Evolutionary conservation across 108 stramenopile species (phyloP), one percentile per base, ranked within the genome.

Genomic region (Skeletonema potamos): DNA sequence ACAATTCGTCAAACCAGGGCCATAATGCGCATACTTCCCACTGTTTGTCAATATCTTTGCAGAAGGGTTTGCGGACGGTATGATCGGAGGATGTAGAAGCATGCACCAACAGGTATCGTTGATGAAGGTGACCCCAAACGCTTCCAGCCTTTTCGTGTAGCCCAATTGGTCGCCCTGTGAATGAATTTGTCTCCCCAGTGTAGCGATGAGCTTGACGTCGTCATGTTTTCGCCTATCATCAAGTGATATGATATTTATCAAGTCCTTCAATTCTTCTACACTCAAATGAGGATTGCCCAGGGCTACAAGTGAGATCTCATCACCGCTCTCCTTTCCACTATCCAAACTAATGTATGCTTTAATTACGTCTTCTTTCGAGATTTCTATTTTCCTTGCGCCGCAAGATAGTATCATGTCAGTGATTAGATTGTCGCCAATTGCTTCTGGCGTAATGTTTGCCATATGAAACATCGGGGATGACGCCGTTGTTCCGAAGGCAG

Each of bases 81-180:
- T 89, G 63, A 94, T 84, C 0, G 92, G 92, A 18, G 88, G 84
- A 48, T 95, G 83, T 58, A 90, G 57, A 11, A 95, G 80, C 93
- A 95, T 95, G 60, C 93, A 95, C 93, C 93, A 95, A 61, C 93
- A 95, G 2, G 93, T 95, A 66, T 95, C 93, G 66, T 84, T 83
- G n/a, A 95, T 80, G 65, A 92, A 85, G 56, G 72, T 62, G 1
- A 92, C 73, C 9, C 93, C 93, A 60, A 86, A 89, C 12, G 73
- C 61, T 68, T 81, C 64, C 48, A 95, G 34, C 6, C 27, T 63
- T 69, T 76, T 65, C 1, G 82, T 77, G 41, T 72, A 79, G 15
- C 68, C 71, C 6, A 44, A 17, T 18, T 76, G 58, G 22, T 70
- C 44, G 10, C 58, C 82, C 18, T 87, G 76, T 27, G 59, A 34